Base-by-base conservation (phyloP, 192 early-diverging fungal species). In the Podila clonocystis region DNA sequence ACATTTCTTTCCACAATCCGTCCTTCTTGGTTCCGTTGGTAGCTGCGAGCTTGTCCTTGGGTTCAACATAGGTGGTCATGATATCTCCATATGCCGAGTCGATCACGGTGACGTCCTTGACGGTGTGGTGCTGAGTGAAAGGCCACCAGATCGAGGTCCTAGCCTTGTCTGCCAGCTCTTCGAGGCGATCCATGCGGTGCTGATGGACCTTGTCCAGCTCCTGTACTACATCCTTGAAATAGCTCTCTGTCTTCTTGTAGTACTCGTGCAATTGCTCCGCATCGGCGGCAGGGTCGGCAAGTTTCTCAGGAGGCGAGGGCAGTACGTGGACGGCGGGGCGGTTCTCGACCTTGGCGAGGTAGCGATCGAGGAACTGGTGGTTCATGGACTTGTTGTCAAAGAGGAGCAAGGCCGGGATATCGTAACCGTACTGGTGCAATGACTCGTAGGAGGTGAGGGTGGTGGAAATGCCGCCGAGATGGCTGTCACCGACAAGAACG, bases 391-490 rank as follows among this genome's bases (percentile, higher is more conserved):
- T 72, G 49, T 70, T 64, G 61, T 91, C 68, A 64, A 96, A 95
- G 36, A 96, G 77, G 33, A 96, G 68, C 22, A 96, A 67, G 0
- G 85, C 71, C 2, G 90, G 87, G 20, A 95, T 82, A 62, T 93
- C 89, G 76, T 92, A 95, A 3, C 93, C 94, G 36, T 92, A 86
- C 26, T 91, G 65, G 20, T 85, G 73, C 12, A 96, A 83, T 4
- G 91, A 85, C 73, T 96, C 95, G 72, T 89, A 92, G 3, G 95
- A 88, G 19, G 90, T 89, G 29, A 95, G 62, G 17, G 95, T 95
- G 1, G 95, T 94, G 1, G 93, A 93, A 61, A 96, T 94, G 3
- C 95, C 95, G 38, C 95, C 95, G 17, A 96, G 83, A n/a, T 87
- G 85, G 24, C 89, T 76, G 71, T 96, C 95, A 15, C 95, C 95